Conservation (phyloP, 768 basidiomycete species). For the Phaeotremella fagi region DNA sequence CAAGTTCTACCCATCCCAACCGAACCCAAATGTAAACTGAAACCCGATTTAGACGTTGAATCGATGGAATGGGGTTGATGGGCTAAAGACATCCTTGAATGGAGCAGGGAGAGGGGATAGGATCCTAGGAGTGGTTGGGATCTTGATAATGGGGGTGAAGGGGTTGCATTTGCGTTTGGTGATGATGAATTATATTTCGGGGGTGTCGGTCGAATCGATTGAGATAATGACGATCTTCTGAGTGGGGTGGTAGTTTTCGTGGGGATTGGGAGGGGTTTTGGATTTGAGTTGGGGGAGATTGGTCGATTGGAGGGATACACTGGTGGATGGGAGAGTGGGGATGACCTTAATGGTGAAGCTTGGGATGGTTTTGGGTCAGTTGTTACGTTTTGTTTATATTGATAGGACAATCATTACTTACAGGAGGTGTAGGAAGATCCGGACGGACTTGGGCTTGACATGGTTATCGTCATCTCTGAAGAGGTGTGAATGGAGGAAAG, state of each 20-base stretch:
- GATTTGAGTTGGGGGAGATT: constrained; percentile 10
- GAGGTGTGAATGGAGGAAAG: neutral
- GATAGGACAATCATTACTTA: no score
- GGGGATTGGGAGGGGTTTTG: constrained; percentile 4
- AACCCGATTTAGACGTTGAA: constrained; percentile 18
- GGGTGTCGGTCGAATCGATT: constrained; percentile 2
- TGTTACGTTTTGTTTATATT: neutral
- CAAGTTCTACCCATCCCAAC: constrained; percentile 25
- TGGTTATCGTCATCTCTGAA: neutral
- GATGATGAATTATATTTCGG: constrained; percentile 2
- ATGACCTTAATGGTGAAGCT: constrained; percentile 24
- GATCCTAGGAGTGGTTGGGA: constrained; percentile 45
- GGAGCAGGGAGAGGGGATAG: constrained; percentile 46
- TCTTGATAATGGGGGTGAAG: constrained; percentile 31
- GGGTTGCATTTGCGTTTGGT: constrained; percentile 4
- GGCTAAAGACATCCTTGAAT: constrained; percentile 46
- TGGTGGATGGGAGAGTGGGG: constrained; percentile 22
- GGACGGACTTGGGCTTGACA: neutral
- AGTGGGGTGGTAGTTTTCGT: neutral
- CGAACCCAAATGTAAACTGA: constrained; percentile 30
- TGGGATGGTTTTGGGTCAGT: neutral
- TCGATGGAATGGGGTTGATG: constrained; percentile 34
- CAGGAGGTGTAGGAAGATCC: neutral
- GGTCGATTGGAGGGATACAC: constrained; percentile 12
- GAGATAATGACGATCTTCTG: constrained; percentile 2